phyloP scores from a whole-genome alignment of 2,329 filamentous ascomycete genomes.

The Claviceps lovelessii region DNA sequence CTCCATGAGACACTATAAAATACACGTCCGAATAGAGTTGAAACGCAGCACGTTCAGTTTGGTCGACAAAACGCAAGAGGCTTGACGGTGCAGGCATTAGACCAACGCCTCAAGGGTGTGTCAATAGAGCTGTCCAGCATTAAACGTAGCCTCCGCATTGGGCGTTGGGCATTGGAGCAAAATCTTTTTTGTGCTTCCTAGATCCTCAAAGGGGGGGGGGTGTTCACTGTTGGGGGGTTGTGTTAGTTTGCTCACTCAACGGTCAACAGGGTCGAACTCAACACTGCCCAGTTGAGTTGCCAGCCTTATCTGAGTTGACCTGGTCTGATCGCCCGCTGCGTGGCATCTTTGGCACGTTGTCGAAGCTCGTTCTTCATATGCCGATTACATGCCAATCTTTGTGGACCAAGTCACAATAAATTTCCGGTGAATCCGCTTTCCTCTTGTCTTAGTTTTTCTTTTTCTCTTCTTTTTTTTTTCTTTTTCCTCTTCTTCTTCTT shows the following conservation, averaged over 20 bases:
- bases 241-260: too few relatives aligned
- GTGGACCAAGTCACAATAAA: not conserved
- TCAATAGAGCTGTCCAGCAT: not conserved
- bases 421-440: not conserved
- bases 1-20: conserved; percentile 1
- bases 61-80: not conserved
- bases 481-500: not conserved
- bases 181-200: not conserved
- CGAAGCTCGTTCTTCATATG: not conserved
- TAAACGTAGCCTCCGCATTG: not conserved
- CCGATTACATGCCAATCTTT: not conserved
- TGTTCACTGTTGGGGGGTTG: not conserved
- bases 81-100: not conserved
- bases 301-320: not conserved
- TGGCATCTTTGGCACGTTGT: not conserved
- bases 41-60: not conserved
- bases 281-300: not conserved
- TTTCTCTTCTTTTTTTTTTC: not conserved
- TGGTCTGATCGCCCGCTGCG: not conserved
- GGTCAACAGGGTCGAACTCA: not conserved
- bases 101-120: not conserved
- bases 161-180: not conserved
- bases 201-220: not conserved
- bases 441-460: not conserved
- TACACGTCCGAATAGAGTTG: not conserved